phyloP scores from a whole-genome alignment of 768 basidiomycete species.

The Plicaturopsis crispa region DNA sequence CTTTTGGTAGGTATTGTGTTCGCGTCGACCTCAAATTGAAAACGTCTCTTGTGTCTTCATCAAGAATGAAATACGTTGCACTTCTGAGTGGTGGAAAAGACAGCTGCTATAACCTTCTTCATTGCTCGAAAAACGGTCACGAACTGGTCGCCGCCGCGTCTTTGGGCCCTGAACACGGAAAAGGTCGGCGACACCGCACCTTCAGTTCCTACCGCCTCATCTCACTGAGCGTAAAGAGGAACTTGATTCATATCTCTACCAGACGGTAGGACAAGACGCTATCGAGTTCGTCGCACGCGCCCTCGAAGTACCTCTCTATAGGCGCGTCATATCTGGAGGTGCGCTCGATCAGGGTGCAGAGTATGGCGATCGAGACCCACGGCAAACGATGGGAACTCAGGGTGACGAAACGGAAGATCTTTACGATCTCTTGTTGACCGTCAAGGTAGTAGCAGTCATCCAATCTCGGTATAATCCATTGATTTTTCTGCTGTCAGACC shows the following conservation, averaged over 20 bases:
- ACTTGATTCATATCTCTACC: constrained; percentile 96
- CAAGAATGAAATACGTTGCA: constrained; percentile 82
- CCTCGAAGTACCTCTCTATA: constrained; percentile 79
- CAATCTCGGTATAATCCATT: not conserved
- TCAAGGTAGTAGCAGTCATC: constrained; percentile 51
- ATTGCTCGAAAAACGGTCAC: constrained; percentile 83
- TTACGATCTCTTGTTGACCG: constrained; percentile 56
- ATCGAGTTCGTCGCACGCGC: constrained; percentile 82
- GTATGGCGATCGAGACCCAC: constrained; percentile 67
- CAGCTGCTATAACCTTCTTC: constrained; percentile 90
- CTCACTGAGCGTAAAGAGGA: constrained; percentile 56
- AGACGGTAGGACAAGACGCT: constrained; percentile 97
- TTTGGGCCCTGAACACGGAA: constrained; percentile 74
- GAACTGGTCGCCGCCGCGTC: constrained; percentile 84
- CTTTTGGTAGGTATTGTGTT: no score
- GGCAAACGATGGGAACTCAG: constrained; percentile 35
- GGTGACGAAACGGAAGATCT: constrained; percentile 99
- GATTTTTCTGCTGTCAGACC: constrained; percentile 30
- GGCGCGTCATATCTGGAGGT: constrained; percentile 70
- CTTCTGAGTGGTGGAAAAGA: constrained; percentile 97
- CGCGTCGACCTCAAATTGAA: no score
- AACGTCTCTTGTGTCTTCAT: no score
- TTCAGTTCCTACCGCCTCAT: constrained; percentile 11
- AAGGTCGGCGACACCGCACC: constrained; percentile 57
- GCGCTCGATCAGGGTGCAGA: constrained; percentile 79